Conservation (phyloP, 1,284 basidiomycete genomes). For the Vanrija humicola region DNA sequence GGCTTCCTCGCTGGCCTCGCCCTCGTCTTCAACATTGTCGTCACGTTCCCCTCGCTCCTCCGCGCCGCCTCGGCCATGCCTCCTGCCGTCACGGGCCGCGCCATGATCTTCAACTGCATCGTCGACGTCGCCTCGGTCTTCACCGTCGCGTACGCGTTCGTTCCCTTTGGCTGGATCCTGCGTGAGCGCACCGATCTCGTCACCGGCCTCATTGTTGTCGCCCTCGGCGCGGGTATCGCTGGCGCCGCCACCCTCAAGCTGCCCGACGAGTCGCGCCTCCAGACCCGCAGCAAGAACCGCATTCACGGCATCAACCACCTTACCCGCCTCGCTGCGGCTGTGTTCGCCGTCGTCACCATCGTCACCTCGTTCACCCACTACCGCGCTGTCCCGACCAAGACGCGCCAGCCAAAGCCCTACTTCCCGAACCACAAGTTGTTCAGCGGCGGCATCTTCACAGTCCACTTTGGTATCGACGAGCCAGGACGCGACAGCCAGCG, state of each 20-base stretch:
- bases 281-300: conserved; percentile 14
- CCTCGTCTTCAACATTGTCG: conserved; percentile 65
- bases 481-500: conserved; percentile 76
- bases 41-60: conserved; percentile 60
- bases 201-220: conserved; percentile 28
- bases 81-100: conserved; percentile 55
- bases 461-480: conserved; percentile 85
- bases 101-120: conserved; percentile 62
- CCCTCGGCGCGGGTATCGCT: conserved; percentile 9
- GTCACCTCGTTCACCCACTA: not conserved
- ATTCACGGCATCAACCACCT: conserved; percentile 16
- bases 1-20: conserved; percentile 70
- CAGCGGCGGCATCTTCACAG: conserved; percentile 87
- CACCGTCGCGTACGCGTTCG: conserved; percentile 91
- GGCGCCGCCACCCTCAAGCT: conserved; percentile 9
- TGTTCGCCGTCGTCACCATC: conserved; percentile 19
- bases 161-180: conserved; percentile 74
- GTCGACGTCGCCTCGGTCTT: conserved; percentile 69
- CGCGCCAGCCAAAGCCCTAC: conserved; percentile 53
- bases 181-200: conserved; percentile 73
- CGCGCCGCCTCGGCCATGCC: conserved; percentile 43
- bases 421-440: conserved; percentile 63
- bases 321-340: conserved; percentile 41
- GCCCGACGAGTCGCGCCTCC: conserved; percentile 15
- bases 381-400: not conserved